phyloP scores from a whole-genome alignment of 768 basidiomycete species.

The Kwoniella newhampshirensis region DNA sequence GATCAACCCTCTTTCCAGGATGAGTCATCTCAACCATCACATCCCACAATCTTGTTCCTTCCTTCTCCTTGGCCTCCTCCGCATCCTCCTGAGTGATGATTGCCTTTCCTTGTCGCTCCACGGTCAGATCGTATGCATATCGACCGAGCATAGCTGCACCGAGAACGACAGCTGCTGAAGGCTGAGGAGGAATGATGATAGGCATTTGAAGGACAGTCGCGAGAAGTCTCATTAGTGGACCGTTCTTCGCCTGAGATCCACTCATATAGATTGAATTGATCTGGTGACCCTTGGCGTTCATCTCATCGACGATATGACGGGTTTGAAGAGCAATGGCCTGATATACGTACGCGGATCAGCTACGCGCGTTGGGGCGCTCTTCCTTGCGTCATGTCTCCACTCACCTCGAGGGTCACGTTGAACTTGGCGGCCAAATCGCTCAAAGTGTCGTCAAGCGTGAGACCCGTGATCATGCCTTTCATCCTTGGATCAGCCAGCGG shows the following conservation, averaged over 20 bases:
- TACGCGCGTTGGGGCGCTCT: neutral
- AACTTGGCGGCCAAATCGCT: slow-evolving; percentile 85
- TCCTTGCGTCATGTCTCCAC: neutral
- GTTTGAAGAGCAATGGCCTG: slow-evolving; percentile 87
- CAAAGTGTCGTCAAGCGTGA: slow-evolving; percentile 73
- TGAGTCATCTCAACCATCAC: slow-evolving; percentile 99
- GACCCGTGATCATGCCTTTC: slow-evolving; percentile 86
- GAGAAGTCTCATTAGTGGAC: slow-evolving; percentile 80
- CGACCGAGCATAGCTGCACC: slow-evolving; percentile 93
- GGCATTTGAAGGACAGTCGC: slow-evolving; percentile 80
- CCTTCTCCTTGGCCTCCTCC: slow-evolving; percentile 55
- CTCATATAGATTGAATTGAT: slow-evolving; percentile 86
- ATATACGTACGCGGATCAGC: neutral
- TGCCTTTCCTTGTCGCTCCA: slow-evolving; percentile 49
- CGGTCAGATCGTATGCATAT: slow-evolving; percentile 67
- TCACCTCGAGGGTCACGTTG: slow-evolving; percentile 75
- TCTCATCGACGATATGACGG: slow-evolving; percentile 84
- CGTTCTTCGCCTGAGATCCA: slow-evolving; percentile 86
- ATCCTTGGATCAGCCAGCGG: slow-evolving; percentile 94
- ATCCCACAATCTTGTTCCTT: slow-evolving; percentile 74
- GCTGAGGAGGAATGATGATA: slow-evolving; percentile 75
- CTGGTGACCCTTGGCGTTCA: slow-evolving; percentile 81
- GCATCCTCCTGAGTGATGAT: slow-evolving; percentile 54
- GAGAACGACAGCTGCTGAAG: slow-evolving; percentile 78
- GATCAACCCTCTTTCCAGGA: slow-evolving; percentile 68